Base-by-base conservation (phyloP, 2,329 filamentous ascomycete genomes). In the Ceratocystis ficicola region DNA sequence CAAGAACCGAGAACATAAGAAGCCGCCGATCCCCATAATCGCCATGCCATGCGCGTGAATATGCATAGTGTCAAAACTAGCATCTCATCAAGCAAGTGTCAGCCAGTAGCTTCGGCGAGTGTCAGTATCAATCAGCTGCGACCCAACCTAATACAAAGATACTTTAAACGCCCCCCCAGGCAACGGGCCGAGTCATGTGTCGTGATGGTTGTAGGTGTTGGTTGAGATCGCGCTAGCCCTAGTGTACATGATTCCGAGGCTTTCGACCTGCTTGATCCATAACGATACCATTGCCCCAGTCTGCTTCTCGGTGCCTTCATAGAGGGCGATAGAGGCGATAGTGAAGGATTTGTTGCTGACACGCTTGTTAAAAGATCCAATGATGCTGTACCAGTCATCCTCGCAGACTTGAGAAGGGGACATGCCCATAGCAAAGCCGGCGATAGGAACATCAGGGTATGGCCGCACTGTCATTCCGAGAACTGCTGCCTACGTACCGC, bases 401-500 rank as follows among this genome's bases (percentile, higher is more conserved):
- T 69, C 70, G 8, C 66, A 66, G 28, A 69, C 69, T 65, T 20
- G 71, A 72, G 64, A 67, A 15, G 72, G 71, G 22, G 72, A 71
- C 68, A 83, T 79, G 0, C 72, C 73, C 7, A 83, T 70, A 3
- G 74, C 77, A 1, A 78, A 75, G 1, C 77, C 80, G 1, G 76
- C 75, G 2, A 79, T 74, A 0, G 72, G 72, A 5, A 71, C 72
- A 65, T 80, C 77, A 0, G 75, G 73, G 71, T 84, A 76, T 1
- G 79, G 76, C 68, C 80, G 81, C 50, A 79, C 74, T 0, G 81
- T 85, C 72, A 85, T 76, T 1, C 80, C 81, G 17, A 78, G 72
- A 1, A 86, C 81, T 1, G 86, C 76, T 1, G 77, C 84, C 69
- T 81, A 87, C 36, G 78, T 85, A 17, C 83, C 82, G 8, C 78